Percentiles rank a stretch among this genome's conserved stretches.
Conservation (phyloP, 352 stramenopile genomes). For the Paralagenidium karlingii region DNA sequence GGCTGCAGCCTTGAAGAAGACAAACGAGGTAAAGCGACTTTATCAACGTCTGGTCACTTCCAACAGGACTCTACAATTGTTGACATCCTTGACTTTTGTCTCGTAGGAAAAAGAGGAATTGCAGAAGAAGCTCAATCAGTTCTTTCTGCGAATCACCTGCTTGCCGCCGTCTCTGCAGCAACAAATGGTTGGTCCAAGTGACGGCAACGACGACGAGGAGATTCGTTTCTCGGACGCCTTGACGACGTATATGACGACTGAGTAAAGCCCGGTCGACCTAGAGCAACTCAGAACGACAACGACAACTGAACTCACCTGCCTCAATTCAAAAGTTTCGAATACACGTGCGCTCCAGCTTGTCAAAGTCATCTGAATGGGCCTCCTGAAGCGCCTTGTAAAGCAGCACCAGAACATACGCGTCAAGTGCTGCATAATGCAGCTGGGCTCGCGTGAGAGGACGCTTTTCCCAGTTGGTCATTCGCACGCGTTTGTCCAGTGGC, state of each 20-base stretch:
- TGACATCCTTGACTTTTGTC: too few relatives aligned
- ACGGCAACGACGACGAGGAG: too few relatives aligned
- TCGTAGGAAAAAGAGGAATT: slow-evolving; percentile 66
- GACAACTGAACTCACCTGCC: too few relatives aligned
- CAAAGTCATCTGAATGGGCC: too few relatives aligned
- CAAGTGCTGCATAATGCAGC: slow-evolving; percentile 55
- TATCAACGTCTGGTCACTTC: background rate
- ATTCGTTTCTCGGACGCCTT: too few relatives aligned
- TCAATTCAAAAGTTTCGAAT: too few relatives aligned
- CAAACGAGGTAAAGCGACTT: slow-evolving; percentile 26
- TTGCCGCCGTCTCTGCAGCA: slow-evolving; percentile 55
- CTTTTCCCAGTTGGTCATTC: slow-evolving; percentile 69
- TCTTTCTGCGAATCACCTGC: slow-evolving; percentile 62
- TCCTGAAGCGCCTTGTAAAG: slow-evolving; percentile 46
- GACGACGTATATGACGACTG: too few relatives aligned
- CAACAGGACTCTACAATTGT: background rate
- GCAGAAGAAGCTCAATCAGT: slow-evolving; percentile 64
- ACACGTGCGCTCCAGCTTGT: too few relatives aligned
- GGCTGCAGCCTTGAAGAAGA: slow-evolving; percentile 36
- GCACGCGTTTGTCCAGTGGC: slow-evolving; percentile 51
- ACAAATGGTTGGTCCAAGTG: too few relatives aligned
- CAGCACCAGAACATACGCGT: slow-evolving; percentile 49
- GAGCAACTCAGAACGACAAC: too few relatives aligned
- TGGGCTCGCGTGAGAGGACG: slow-evolving; percentile 51
- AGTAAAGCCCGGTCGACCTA: too few relatives aligned